Evolutionary conservation across 1,284 basidiomycete species (phyloP), one percentile per base, ranked within the genome.

Genomic region (Puccinia horiana): DNA sequence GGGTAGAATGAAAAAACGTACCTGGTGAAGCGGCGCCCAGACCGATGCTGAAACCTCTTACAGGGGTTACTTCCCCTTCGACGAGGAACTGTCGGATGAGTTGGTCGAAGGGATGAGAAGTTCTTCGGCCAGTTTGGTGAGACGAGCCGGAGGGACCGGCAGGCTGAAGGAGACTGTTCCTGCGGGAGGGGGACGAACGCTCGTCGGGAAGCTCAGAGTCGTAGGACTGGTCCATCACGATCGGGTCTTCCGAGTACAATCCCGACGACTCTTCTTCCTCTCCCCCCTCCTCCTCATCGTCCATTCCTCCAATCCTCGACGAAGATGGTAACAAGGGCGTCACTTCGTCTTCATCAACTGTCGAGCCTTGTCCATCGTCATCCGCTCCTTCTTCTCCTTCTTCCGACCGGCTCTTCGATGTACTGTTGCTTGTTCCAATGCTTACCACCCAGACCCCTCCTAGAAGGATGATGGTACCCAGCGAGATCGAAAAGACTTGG

Each of bases 361-460:
- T 32, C 23, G 70, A 73, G 26, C 47, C 44, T 1, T 52, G 47
- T 12, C 63, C 18, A 23, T 44, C 42, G 4, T 29, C 37, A 2
- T 69, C 65, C 37, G 11, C 65, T 14, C 63, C 35, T 67, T 20
- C 63, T 26, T 69, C 65, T 44, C 54, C 23, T 54, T 35, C 18
- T 49, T 20, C 42, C 5, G 32, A 73, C 1, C 47, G 1, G 9
- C 29, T 32, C 35, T 42, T 29, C 9, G 20, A 29, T 16, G n/a
- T 26, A 11, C 5, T 63, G 18, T 49, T 61, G 42, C 23, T 42
- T 11, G 76, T 79, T 4, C 76, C 76, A 49, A 79, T 37, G 47
- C 76, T 79, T 0, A 98, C 93, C 29, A 94, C 90, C 93, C 94
- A 97, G 0, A 98, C 95, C 1, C 95, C 96, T 0, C 91, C 90